These are phyloP conservation scores for Sanghuangporus baumii DNA, from an alignment of 1,284 basidiomycete genomes.

Conservation along the genomic window DNA sequence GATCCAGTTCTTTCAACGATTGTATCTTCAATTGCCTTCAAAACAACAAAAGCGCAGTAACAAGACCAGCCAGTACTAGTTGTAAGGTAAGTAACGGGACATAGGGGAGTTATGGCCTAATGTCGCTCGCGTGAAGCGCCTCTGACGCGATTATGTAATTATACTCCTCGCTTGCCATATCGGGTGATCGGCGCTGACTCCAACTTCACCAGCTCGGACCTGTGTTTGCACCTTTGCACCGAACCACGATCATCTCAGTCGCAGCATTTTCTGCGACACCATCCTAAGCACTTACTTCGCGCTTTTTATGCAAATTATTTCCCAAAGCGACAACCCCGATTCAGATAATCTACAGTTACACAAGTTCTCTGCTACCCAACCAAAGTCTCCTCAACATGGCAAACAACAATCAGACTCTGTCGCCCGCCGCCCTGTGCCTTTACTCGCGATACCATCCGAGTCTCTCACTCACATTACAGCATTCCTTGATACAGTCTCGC, in stretches of 20 bases:
- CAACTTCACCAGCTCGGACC: not conserved
- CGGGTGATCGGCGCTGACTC: constrained; percentile 1
- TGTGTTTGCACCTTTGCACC: not conserved
- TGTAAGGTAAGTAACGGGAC: not conserved
- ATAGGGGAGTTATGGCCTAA: not conserved
- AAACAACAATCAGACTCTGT: constrained; percentile 18
- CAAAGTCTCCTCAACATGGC: constrained; percentile 48
- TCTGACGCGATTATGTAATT: not conserved
- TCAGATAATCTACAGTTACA: not conserved
- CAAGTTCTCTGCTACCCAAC: constrained; percentile 1
- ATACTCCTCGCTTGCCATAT: not conserved
- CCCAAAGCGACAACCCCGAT: constrained; percentile 7
- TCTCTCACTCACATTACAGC: constrained; percentile 77
- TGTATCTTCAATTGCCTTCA: not conserved
- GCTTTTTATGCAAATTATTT: constrained; percentile 17
- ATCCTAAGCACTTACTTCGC: not conserved
- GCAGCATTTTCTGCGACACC: constrained; percentile 13
- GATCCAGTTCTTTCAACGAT: not conserved
- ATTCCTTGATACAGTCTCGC: constrained; percentile 61
- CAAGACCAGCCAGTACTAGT: not conserved
- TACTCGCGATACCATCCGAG: constrained; percentile 62
- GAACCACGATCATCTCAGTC: constrained; percentile 14
- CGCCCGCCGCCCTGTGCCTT: constrained; percentile 23
- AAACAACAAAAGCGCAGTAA: not conserved
- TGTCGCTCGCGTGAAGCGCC: not conserved